Conservation (phyloP, 352 stramenopile species). For the Phytophthora lateralis region DNA sequence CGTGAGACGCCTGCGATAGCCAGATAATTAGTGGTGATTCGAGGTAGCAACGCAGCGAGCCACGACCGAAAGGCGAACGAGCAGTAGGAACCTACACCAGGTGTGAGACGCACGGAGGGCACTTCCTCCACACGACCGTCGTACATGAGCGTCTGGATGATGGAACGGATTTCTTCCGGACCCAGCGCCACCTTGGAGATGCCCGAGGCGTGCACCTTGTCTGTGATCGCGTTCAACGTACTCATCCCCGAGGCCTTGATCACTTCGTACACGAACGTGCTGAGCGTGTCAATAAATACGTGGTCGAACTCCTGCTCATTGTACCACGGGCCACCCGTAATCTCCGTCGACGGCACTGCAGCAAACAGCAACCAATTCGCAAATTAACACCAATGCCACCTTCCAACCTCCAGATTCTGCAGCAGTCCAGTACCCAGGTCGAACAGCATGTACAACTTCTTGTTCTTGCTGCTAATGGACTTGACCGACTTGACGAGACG, state of each 20-base stretch:
- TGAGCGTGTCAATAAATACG: slow-evolving; percentile 98
- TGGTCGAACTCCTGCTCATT: slow-evolving; percentile 99
- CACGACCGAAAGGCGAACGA: not conserved
- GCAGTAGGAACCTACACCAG: slow-evolving; percentile 53
- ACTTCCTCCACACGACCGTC: slow-evolving; percentile 92
- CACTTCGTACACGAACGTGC: slow-evolving; percentile 94
- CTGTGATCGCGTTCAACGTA: slow-evolving; percentile 88
- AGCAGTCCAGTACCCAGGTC: slow-evolving; percentile 73
- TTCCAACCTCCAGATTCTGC: not conserved
- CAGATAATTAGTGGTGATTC: slow-evolving; percentile 3
- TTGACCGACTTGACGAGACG: slow-evolving; percentile 99
- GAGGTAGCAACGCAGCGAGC: slow-evolving; percentile 3
- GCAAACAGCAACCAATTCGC: slow-evolving; percentile 13
- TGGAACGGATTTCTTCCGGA: slow-evolving; percentile 89
- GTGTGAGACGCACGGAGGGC: slow-evolving; percentile 73
- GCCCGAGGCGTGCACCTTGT: slow-evolving; percentile 90
- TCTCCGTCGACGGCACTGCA: slow-evolving; percentile 95
- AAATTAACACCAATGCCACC: not conserved
- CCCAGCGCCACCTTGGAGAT: slow-evolving; percentile 92
- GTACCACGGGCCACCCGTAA: slow-evolving; percentile 99
- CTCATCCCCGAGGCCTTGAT: slow-evolving; percentile 89
- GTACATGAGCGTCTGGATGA: slow-evolving; percentile 94
- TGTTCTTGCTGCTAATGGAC: slow-evolving; percentile 99
- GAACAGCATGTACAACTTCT: slow-evolving; percentile 99
- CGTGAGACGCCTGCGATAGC: slow-evolving; percentile 57